These are phyloP conservation scores for Kockiozyma suomiensis DNA, from an alignment of 805 yeast genomes.

Conservation along the genomic window DNA sequence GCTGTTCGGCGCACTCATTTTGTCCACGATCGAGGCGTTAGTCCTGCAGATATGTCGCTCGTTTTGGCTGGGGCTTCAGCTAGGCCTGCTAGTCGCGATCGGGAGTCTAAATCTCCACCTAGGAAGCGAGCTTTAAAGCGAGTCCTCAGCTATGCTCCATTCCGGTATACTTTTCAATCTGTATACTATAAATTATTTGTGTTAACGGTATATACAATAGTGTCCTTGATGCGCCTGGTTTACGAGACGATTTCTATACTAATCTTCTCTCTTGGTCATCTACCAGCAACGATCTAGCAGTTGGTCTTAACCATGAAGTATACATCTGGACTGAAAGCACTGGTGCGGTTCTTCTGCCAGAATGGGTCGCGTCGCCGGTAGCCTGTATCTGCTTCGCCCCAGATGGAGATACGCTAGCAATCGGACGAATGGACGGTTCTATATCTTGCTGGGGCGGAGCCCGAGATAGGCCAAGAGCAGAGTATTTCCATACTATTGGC, in stretches of 20 bases:
- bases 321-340: slow-evolving; percentile 63
- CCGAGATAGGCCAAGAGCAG: slow-evolving; percentile 14
- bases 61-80: slow-evolving; percentile 22
- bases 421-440: slow-evolving; percentile 63
- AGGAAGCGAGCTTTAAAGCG: slow-evolving; percentile 10
- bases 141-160: slow-evolving; percentile 22
- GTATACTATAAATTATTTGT: too few species aligned
- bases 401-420: slow-evolving; percentile 49
- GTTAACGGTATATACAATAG: slow-evolving; percentile 37
- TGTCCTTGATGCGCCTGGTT: slow-evolving; percentile 67
- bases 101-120: not conserved
- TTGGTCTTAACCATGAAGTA: slow-evolving; percentile 63
- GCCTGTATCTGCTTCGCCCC: slow-evolving; percentile 57
- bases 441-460: slow-evolving; percentile 49
- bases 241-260: slow-evolving; percentile 76
- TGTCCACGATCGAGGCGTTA: not conserved
- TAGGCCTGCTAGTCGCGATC: slow-evolving; percentile 6
- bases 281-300: slow-evolving; percentile 54
- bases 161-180: slow-evolving; percentile 7
- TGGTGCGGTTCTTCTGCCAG: slow-evolving; percentile 52
- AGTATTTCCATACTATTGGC: slow-evolving; percentile 32
- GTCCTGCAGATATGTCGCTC: slow-evolving; percentile 11
- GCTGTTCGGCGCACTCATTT: not conserved
- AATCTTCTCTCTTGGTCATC: slow-evolving; percentile 75
- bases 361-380: slow-evolving; percentile 41